Conservation (phyloP, 768 basidiomycete genomes). For the Glaciozyma martinii region DNA sequence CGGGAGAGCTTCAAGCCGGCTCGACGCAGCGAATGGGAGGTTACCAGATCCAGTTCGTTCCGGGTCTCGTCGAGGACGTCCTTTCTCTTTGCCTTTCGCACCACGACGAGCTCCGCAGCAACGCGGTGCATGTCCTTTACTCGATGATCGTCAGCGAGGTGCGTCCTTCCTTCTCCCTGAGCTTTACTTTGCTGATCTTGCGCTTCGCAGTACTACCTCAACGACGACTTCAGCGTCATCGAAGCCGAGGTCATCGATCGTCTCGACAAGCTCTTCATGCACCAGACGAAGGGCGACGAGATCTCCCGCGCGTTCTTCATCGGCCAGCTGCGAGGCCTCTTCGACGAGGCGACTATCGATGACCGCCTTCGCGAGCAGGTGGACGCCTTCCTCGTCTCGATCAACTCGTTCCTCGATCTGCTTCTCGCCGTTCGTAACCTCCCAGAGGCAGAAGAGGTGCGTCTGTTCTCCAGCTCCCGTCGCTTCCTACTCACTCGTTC, state of each 20-base stretch:
- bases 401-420: slow-evolving; percentile 85
- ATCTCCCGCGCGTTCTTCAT: slow-evolving; percentile 75
- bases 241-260: slow-evolving; percentile 87
- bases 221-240: slow-evolving; percentile 74
- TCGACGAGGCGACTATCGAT: slow-evolving; percentile 73
- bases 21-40: slow-evolving; percentile 45
- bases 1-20: slow-evolving; percentile 2
- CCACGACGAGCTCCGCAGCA: slow-evolving; percentile 81
- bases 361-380: slow-evolving; percentile 68
- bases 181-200: not conserved
- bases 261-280: slow-evolving; percentile 85
- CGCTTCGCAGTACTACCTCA: slow-evolving; percentile 66
- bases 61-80: slow-evolving; percentile 66
- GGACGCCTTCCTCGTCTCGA: slow-evolving; percentile 71
- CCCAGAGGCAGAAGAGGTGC: slow-evolving; percentile 73
- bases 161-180: not conserved
- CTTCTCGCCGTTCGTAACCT: slow-evolving; percentile 76
- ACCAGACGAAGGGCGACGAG: slow-evolving; percentile 58
- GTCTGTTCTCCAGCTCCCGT: not conserved
- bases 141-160: slow-evolving; percentile 71
- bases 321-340: slow-evolving; percentile 76
- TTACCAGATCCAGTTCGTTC: slow-evolving; percentile 54
- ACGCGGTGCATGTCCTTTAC: slow-evolving; percentile 84
- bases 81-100: slow-evolving; percentile 89
- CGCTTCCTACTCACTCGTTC: not conserved